A percentile compares a stretch with the other conserved stretches of the same genome.
Conservation (phyloP, 2,329 filamentous ascomycete genomes). For the Monilinia aucupariae region DNA sequence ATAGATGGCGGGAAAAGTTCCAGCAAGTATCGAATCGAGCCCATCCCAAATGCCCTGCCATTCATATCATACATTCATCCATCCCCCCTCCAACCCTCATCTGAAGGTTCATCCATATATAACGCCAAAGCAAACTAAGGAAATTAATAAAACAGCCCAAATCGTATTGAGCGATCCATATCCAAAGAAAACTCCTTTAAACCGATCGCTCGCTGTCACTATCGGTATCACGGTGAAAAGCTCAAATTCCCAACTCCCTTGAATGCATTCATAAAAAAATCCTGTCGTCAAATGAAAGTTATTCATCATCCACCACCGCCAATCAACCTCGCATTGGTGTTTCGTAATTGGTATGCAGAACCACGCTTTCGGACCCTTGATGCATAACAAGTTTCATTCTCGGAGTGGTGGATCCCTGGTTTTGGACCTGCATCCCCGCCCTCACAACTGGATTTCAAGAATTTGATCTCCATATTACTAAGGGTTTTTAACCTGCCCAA, state of each 20-base stretch:
- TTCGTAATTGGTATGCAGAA: constrained; percentile 10
- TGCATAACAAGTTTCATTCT: constrained; percentile 12
- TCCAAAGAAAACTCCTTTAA: constrained; percentile 7
- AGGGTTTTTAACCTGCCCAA: constrained; percentile 1
- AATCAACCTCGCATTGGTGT: not conserved
- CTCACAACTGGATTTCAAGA: constrained; percentile 1
- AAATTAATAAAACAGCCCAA: not conserved
- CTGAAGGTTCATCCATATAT: not conserved
- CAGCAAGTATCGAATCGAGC: not conserved
- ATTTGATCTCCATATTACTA: constrained; percentile 2
- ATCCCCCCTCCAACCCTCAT: not conserved
- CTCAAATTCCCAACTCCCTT: constrained; percentile 2
- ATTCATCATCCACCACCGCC: constrained; percentile 4
- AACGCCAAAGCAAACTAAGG: not conserved
- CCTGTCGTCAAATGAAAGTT: not conserved
- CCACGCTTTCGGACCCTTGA: constrained; percentile 11
- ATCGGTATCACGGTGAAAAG: constrained; percentile 1
- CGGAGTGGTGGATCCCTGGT: not conserved
- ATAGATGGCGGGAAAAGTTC: not conserved
- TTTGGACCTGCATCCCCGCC: constrained; percentile 8
- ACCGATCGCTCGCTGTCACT: not conserved
- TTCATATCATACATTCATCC: not conserved
- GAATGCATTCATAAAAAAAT: constrained; percentile 7
- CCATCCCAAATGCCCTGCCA: not conserved
- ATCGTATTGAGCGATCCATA: constrained; percentile 9